Evolutionary conservation across 495 filamentous ascomycete species (phyloP).

Genomic region (Penicillium macrosclerotiorum): DNA sequence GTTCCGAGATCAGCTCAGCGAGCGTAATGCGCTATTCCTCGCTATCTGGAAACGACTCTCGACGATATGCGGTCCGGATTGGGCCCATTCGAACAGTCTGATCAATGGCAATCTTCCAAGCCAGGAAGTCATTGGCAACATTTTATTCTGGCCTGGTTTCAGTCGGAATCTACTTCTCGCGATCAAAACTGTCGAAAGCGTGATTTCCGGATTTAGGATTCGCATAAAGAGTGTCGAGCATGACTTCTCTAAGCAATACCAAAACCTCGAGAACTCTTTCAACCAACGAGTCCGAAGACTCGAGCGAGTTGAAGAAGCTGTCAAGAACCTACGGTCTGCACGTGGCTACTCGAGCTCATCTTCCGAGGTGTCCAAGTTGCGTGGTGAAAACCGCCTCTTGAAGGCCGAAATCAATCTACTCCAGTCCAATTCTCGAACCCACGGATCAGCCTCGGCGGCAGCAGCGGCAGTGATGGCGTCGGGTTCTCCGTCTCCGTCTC

Average conservation of each 20-base stretch:
- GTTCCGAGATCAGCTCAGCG: slow-evolving; percentile 80
- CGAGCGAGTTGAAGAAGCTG: slow-evolving; percentile 78
- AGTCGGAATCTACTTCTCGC: slow-evolving; percentile 83
- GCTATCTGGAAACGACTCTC: slow-evolving; percentile 85
- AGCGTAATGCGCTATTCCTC: slow-evolving; percentile 85
- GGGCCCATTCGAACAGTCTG: slow-evolving; percentile 84
- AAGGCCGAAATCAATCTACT: slow-evolving; percentile 80
- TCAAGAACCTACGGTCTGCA: slow-evolving; percentile 49
- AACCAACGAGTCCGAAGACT: slow-evolving; percentile 77
- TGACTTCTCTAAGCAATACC: slow-evolving; percentile 86
- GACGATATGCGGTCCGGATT: slow-evolving; percentile 83
- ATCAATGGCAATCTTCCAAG: slow-evolving; percentile 84
- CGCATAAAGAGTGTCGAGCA: slow-evolving; percentile 82
- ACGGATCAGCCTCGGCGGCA: slow-evolving; percentile 22
- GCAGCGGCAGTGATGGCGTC: slow-evolving; percentile 27
- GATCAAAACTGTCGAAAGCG: slow-evolving; percentile 81
- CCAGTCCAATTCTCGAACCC: slow-evolving; percentile 48
- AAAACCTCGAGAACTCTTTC: slow-evolving; percentile 77
- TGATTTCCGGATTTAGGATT: slow-evolving; percentile 75
- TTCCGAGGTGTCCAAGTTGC: slow-evolving; percentile 66
- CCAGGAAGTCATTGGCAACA: slow-evolving; percentile 72
- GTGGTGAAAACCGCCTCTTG: slow-evolving; percentile 75
- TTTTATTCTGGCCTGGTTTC: slow-evolving; percentile 75
- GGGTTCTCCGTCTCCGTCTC: slow-evolving; percentile 27
- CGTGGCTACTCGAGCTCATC: slow-evolving; percentile 46